Conservation (phyloP, 2,329 filamentous ascomycete genomes). For the Aspergillus costaricaensis region DNA sequence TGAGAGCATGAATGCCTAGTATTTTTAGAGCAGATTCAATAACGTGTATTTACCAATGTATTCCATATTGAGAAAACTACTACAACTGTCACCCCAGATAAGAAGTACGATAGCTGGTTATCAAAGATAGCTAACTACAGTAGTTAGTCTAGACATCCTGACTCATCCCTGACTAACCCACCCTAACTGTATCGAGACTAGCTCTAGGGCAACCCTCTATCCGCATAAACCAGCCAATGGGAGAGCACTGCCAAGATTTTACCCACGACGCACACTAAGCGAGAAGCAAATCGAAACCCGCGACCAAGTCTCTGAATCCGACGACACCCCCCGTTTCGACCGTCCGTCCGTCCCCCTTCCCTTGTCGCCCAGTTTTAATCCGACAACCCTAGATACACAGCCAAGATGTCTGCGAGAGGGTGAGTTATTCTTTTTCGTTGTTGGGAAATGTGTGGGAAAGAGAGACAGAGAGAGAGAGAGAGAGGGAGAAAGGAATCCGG, state of each 20-base stretch:
- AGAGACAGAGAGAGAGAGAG: conserved; percentile 1
- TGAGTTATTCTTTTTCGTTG: conserved; percentile 36
- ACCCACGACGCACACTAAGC: conserved; percentile 47
- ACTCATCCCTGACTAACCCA: background rate
- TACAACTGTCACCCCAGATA: too few species aligned
- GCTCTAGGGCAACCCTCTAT: conserved; percentile 39
- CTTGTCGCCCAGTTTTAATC: conserved; percentile 37
- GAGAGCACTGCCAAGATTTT: conserved; percentile 44
- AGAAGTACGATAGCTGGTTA: too few species aligned
- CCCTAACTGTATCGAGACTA: conserved; percentile 24
- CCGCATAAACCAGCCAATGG: conserved; percentile 28
- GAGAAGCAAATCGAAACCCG: conserved; percentile 40
- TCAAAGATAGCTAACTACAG: background rate
- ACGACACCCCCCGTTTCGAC: conserved; percentile 24
- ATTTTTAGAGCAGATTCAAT: background rate
- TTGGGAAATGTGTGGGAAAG: conserved; percentile 20
- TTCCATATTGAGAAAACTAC: background rate
- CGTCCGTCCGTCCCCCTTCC: conserved; percentile 28
- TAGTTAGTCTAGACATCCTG: background rate
- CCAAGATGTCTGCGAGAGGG: conserved; percentile 56
- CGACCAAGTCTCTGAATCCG: conserved; percentile 21
- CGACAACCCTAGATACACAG: conserved; percentile 43
- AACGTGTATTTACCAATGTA: conserved; percentile 1
- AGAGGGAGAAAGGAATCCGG: background rate
- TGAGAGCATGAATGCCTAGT: background rate